Base-by-base conservation (phyloP, 169 alveolate species). In the Eimeria nieschulzi region DNA sequence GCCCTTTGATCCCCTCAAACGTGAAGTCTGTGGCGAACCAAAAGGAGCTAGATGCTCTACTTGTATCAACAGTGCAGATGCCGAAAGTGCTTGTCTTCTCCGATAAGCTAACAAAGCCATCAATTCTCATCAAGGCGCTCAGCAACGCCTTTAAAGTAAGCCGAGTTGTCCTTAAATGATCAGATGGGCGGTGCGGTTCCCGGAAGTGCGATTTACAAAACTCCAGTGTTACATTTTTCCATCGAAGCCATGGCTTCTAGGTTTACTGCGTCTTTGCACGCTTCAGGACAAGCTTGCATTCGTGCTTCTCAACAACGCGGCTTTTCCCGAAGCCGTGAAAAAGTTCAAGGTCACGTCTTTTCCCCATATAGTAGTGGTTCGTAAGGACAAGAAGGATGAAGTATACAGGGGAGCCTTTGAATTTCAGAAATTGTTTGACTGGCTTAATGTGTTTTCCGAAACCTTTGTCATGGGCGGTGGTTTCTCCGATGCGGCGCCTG, bases 381-480 rank as follows among this genome's bases (percentile, higher is more conserved):
- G 97, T 64, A 95, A 96, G 75, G 94, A 95, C 61, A 96, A 96
- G 72, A 95, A 95, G 64, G 97, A 95, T 72, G 95, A 94, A 90
- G 94, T 95, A 19, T 98, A 96, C 95, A 96, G 94, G 26, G 99
- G 99, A 51, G 98, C 96, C 61, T 94, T 96, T 78, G 96, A 96
- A 68, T 98, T 95, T 91, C 91, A 94, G 71, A 95, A 94, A 51
- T 94, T 98, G 94, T 97, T 97, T 87, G 99, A 98, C 85, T 98
- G 98, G 97, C 97, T 98, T 15, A 98, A 98, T 91, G 97, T 98
- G 21, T 97, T 97, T 93, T 95, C 99, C 61, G 99, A 98, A 92
- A 97, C 99, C 9, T 98, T 98, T 96, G 99, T 98, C 39, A 96
- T 97, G 78, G 99, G 99, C 59, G 99, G 99, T 13, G 98, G 98